phyloP scores from a whole-genome alignment of 495 filamentous ascomycete genomes.

The Aspergillus hancockii region DNA sequence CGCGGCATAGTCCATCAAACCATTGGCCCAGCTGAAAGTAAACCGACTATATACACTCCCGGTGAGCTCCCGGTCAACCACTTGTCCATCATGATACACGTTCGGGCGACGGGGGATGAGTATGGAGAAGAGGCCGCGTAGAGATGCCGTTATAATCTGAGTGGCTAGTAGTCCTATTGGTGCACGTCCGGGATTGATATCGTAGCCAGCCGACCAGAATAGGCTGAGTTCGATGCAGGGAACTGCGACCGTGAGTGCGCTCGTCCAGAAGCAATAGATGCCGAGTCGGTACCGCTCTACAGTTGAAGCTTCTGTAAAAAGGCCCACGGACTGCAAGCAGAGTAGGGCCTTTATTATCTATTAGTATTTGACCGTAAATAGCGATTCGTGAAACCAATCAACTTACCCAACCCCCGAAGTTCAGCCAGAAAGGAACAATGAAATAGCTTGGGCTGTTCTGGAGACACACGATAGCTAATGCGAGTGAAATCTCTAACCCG shows the following conservation, averaged over 20 bases:
- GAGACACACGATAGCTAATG: constrained; percentile 20
- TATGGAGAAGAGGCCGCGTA: constrained; percentile 33
- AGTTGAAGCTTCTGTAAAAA: constrained; percentile 37
- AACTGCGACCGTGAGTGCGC: constrained; percentile 22
- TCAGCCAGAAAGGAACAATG: constrained; percentile 31
- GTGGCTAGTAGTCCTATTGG: constrained; percentile 24
- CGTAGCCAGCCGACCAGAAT: constrained; percentile 15
- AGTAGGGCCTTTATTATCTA: constrained; percentile 25
- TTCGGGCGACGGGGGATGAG: constrained; percentile 67
- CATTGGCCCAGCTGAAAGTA: constrained; percentile 63
- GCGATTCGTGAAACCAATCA: not conserved
- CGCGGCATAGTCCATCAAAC: constrained; percentile 52
- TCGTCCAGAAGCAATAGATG: constrained; percentile 32
- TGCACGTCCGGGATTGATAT: constrained; percentile 6
- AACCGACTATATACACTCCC: constrained; percentile 60
- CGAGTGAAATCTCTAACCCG: constrained; percentile 21
- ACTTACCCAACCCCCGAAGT: constrained; percentile 41
- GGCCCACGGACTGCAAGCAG: constrained; percentile 32
- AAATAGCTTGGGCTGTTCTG: constrained; percentile 5
- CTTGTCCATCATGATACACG: constrained; percentile 54
- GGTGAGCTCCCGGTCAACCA: constrained; percentile 65
- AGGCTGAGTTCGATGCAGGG: constrained; percentile 23
- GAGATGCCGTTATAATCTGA: constrained; percentile 25
- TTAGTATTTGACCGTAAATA: not conserved
- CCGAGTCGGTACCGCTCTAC: constrained; percentile 32